Conservation (phyloP, 2,329 filamentous ascomycete species). For the Blastomyces emzantsi region DNA sequence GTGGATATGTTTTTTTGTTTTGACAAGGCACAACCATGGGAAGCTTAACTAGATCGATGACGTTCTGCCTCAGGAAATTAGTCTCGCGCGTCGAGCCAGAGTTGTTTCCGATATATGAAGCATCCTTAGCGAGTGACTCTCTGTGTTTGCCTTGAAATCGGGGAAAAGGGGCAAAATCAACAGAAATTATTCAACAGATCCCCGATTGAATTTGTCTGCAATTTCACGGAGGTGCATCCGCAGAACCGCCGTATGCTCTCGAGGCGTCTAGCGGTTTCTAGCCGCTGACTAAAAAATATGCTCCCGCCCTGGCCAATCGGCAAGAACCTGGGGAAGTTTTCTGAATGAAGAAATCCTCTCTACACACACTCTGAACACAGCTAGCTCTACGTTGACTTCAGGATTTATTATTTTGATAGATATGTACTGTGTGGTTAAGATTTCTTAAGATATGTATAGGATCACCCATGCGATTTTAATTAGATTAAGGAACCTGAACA, state of each 20-base stretch:
- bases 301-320: no score
- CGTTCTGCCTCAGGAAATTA: constrained; percentile 3
- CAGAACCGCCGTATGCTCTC: no score
- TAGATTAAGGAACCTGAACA: no score
- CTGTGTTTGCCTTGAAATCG: background rate
- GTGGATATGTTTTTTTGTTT: background rate
- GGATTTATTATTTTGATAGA: no score
- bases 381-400: no score
- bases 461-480: no score
- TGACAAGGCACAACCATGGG: background rate
- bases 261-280: background rate
- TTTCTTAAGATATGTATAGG: no score
- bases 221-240: background rate
- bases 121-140: background rate
- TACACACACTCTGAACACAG: no score
- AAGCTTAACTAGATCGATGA: background rate
- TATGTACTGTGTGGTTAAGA: no score
- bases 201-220: background rate
- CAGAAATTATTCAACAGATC: background rate
- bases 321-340: no score
- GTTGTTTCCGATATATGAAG: background rate
- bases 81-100: background rate
- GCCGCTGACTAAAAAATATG: background rate
- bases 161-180: background rate
- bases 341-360: no score